Base-by-base conservation (phyloP, 106 monocot species). In the Dendrobium catenatum region DNA sequence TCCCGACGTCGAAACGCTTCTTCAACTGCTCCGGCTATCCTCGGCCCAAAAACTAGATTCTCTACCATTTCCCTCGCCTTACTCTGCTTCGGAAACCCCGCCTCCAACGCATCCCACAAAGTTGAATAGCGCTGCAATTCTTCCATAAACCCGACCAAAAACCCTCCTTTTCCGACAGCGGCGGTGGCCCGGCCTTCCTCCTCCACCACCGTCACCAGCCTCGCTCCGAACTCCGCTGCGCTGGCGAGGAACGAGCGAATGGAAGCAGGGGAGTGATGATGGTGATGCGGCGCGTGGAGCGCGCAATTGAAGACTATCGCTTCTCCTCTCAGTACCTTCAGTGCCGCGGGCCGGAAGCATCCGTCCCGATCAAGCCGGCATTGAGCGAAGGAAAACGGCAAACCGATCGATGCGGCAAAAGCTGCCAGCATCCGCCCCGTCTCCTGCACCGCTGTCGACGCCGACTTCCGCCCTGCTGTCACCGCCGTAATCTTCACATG, bases 401-500 rank as follows among this genome's bases (percentile, higher is more conserved):
- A 84, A 13, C 86, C 80, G 42, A 89, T 24, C 7, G 86, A 86
- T 17, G 84, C 86, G 67, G 89, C 89, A 73, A 89, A 89, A 11
- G 86, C 82, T 11, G 79, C 79, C 16, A 89, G 79, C 47, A 82
- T 54, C 49, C 89, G 70, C 6, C 89, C 89, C 2, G 82, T 13
- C 41, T 79, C 55, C 59, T 29, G 29, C 51, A 51, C 64, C 4
- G 64, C 64, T n/a, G 64, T 22, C 24, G 64, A 66, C 19, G 40
- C 54, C 72, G 26, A 51, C 51, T 78, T 55, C 10, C 77, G 72
- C 33, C 86, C 66, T 75, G 16, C 42, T 42, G 24, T 84, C 79
- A 89, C 55, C n/a, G 86, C 89, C 26, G 89, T 89, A 79, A 89
- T 89, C 42, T 84, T 79, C 27, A 89, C 80, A 79, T 86, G 89